phyloP scores from a whole-genome alignment of 2,329 filamentous ascomycete species.

The Aspergillus aculeatus region DNA sequence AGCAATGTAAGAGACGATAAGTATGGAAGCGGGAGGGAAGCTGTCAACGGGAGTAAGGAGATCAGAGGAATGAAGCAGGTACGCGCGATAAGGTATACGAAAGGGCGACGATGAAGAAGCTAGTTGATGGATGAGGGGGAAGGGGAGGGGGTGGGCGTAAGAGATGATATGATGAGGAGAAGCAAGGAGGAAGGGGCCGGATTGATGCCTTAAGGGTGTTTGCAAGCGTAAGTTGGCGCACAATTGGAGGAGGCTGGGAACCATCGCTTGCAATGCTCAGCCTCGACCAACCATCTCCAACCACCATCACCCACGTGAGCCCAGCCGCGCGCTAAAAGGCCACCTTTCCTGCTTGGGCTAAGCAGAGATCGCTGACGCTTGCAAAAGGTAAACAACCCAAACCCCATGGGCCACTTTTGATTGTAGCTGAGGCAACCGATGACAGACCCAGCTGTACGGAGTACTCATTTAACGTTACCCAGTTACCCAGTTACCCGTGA shows the following conservation, averaged over 20 bases:
- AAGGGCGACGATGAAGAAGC: background rate
- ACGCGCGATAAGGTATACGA: background rate
- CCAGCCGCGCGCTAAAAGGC: constrained; percentile 25
- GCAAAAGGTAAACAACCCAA: constrained; percentile 12
- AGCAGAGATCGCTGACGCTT: constrained; percentile 10
- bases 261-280: constrained; percentile 17
- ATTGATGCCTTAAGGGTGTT: constrained; percentile 30
- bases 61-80: constrained; percentile 16
- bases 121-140: background rate
- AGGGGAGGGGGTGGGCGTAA: background rate
- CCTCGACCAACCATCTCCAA: constrained; percentile 21
- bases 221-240: constrained; percentile 15
- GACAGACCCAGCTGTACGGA: too few relatives aligned
- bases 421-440: constrained; percentile 25
- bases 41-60: constrained; percentile 15
- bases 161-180: constrained; percentile 14
- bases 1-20: background rate
- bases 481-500: too few relatives aligned
- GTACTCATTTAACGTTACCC: too few relatives aligned
- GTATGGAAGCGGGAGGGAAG: constrained; percentile 9
- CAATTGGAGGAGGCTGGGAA: constrained; percentile 25
- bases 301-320: constrained; percentile 25
- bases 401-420: constrained; percentile 11
- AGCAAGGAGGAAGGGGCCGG: constrained; percentile 20
- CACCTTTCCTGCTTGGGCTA: constrained; percentile 16